phyloP scores from a whole-genome alignment of 352 stramenopile species.

The Phytophthora hybrid region DNA sequence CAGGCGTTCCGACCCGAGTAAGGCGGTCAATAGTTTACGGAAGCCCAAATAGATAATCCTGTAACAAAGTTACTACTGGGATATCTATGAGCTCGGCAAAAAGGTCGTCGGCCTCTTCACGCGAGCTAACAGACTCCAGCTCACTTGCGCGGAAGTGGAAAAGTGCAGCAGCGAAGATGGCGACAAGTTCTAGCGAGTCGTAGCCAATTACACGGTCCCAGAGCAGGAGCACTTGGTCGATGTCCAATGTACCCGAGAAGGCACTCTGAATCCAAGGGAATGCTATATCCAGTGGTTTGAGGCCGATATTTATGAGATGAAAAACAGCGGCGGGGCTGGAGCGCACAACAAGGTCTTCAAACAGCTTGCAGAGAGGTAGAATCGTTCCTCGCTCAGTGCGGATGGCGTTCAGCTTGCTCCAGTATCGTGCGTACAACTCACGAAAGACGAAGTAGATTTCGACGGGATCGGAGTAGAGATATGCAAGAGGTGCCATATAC shows the following conservation, averaged over 20 bases:
- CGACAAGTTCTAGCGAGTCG: constrained; percentile 73
- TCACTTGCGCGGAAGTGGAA: constrained; percentile 77
- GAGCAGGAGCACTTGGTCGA: constrained; percentile 77
- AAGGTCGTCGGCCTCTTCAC: constrained; percentile 67
- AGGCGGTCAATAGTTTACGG: constrained; percentile 25
- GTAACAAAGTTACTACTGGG: constrained; percentile 69
- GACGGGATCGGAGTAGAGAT: constrained; percentile 69
- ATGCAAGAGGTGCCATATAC: constrained; percentile 76
- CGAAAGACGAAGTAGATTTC: constrained; percentile 83
- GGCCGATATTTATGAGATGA: constrained; percentile 65
- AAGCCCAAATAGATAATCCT: constrained; percentile 76
- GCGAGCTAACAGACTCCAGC: constrained; percentile 47
- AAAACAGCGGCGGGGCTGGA: constrained; percentile 64
- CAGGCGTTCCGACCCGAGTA: constrained; percentile 48
- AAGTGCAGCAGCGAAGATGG: constrained; percentile 72
- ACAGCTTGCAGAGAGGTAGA: constrained; percentile 76
- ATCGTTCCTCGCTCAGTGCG: constrained; percentile 62
- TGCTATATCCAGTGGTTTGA: constrained; percentile 73
- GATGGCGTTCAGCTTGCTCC: constrained; percentile 81
- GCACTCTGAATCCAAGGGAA: constrained; percentile 86
- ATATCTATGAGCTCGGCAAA: constrained; percentile 80
- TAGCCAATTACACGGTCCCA: constrained; percentile 84
- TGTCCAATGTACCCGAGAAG: constrained; percentile 81
- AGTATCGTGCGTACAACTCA: constrained; percentile 82
- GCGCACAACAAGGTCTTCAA: constrained; percentile 67